Evolutionary conservation across 768 basidiomycete species (phyloP).

Genomic region (Termitomyces heimii): DNA sequence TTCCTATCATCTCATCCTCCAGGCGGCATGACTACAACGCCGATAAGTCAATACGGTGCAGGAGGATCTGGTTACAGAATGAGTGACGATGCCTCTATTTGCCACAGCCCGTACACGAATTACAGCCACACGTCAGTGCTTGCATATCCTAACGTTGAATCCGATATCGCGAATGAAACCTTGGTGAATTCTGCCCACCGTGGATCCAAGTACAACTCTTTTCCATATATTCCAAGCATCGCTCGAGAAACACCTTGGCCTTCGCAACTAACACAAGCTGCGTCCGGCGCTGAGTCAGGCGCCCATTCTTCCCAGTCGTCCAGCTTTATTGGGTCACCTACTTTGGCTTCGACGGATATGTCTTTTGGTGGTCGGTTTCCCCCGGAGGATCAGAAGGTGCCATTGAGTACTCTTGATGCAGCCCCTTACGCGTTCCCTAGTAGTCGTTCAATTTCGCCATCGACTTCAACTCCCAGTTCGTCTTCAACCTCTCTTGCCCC

Average conservation of each 20-base stretch:
- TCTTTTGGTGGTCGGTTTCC: slow-evolving; percentile 22
- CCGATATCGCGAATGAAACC: slow-evolving; percentile 23
- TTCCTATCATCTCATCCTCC: slow-evolving; percentile 28
- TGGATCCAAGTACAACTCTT: slow-evolving; percentile 46
- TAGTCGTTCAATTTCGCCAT: slow-evolving; percentile 71
- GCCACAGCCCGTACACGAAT: slow-evolving; percentile 39
- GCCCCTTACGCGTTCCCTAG: slow-evolving; percentile 55
- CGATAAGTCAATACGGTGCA: slow-evolving; percentile 29
- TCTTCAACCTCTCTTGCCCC: slow-evolving; percentile 62
- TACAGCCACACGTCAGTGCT: slow-evolving; percentile 47
- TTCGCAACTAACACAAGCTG: slow-evolving; percentile 21
- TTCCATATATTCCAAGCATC: slow-evolving; percentile 32
- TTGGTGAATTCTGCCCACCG: slow-evolving; percentile 33
- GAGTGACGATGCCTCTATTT: slow-evolving; percentile 36
- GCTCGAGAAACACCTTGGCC: slow-evolving; percentile 36
- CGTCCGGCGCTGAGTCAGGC: slow-evolving; percentile 35
- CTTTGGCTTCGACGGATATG: slow-evolving; percentile 34
- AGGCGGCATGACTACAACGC: slow-evolving; percentile 23
- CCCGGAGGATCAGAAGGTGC: slow-evolving; percentile 52
- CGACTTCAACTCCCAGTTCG: slow-evolving; percentile 49
- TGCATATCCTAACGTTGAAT: slow-evolving; percentile 22
- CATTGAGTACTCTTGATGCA: slow-evolving; percentile 44
- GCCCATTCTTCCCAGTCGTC: slow-evolving; percentile 47
- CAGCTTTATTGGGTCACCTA: slow-evolving; percentile 53
- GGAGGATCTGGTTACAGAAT: slow-evolving; percentile 43